phyloP scores from a whole-genome alignment of 2,329 filamentous ascomycete genomes.

The Fusarium sp. region DNA sequence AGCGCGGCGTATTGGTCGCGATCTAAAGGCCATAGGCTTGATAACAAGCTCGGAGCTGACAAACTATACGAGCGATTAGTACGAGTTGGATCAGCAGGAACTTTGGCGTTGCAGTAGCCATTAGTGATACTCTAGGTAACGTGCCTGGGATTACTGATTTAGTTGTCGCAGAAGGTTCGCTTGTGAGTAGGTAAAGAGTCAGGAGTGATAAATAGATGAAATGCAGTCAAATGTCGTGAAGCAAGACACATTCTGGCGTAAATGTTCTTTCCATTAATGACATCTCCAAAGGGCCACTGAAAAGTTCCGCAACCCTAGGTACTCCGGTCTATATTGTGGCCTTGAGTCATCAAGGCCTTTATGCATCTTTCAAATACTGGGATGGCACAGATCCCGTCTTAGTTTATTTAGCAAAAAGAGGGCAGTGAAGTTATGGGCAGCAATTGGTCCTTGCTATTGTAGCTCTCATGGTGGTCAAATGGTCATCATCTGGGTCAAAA shows the following conservation, averaged over 20 bases:
- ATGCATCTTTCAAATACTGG: no score
- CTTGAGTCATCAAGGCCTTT: no score
- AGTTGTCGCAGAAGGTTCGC: neutral
- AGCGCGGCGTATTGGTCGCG: conserved; percentile 28
- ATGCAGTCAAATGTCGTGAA: neutral
- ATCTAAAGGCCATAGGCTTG: conserved; percentile 38
- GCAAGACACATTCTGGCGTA: neutral
- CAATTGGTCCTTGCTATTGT: no score
- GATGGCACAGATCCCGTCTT: no score
- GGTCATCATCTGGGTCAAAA: no score
- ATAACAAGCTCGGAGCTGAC: neutral
- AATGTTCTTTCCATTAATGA: neutral
- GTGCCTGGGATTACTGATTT: neutral
- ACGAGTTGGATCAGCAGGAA: neutral
- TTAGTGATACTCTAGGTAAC: neutral
- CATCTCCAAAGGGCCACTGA: neutral
- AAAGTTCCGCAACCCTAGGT: no score
- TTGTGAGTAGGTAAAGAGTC: neutral
- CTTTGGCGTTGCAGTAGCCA: neutral
- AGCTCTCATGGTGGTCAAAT: no score
- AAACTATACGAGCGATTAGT: neutral
- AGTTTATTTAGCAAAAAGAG: no score
- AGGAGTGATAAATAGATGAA: neutral
- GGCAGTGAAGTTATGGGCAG: no score
- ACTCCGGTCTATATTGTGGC: no score